Evolutionary conservation across 2,329 filamentous ascomycete genomes (phyloP), one percentile per base, ranked within the genome.

Genomic region (Pestalotiopsis sp.): DNA sequence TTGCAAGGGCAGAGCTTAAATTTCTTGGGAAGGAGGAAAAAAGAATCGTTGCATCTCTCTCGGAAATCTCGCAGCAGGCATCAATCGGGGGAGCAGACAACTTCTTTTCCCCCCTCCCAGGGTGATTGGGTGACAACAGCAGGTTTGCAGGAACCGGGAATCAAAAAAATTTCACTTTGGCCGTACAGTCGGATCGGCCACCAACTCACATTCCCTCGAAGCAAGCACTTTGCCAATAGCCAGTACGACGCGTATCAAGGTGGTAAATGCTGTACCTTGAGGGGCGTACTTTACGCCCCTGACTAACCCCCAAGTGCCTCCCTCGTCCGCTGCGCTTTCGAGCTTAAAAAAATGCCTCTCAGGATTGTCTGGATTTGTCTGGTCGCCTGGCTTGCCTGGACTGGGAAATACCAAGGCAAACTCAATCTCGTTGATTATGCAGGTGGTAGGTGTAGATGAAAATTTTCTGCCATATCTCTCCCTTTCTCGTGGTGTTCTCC

Each of bases 61-160:
- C 45, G 45, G 45, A 52, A 52, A 52, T 52, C 45, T 52, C 45
- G 45, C 45, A 52, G 45, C 45, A 52, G 17, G 31, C 31, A 36
- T 36, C 31, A 36, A 36, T 36, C 31, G 31, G 31, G 31, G 7
- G 27, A 31, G 27, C 27, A 31, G 27, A 31, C 6, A 31, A 31
- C 31, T 36, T 36, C 45, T 52, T 52, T 52, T 52, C 12, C 31
- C 7, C 31, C 7, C 27, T 31, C 27, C 31, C 31, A 36, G 31
- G 31, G 31, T 36, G 31, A 36, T 36, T 36, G 31, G 31, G 31
- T 36, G 31, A 36, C 25, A 36, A 7, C 27, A 20, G 38, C 59
- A 17, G 59, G 59, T 7, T 36, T 62, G 59, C 59, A 62, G 59
- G 59, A 62, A 62, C 59, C 59, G 59, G 25, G 59, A 62, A 62